Percentiles rank a stretch among this genome's conserved stretches.
Conservation (phyloP, 768 basidiomycete species). For the Amanita jacksonii region DNA sequence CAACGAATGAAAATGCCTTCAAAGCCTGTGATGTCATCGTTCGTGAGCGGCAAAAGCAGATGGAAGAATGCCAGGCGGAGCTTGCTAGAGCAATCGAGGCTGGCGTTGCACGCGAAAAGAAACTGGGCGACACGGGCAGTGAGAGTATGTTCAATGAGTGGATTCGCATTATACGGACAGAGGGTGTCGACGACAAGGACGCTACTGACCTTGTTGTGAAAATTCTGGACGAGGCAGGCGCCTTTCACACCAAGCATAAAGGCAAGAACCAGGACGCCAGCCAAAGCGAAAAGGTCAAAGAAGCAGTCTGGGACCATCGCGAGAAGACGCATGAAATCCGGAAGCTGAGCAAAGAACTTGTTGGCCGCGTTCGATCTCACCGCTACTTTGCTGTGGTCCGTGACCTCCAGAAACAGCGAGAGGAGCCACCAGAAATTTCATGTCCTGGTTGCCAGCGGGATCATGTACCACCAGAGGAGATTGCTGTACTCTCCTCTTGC, state of each 20-base stretch:
- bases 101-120: slow-evolving; percentile 61
- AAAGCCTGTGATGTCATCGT: slow-evolving; percentile 92
- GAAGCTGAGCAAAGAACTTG: slow-evolving; percentile 77
- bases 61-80: slow-evolving; percentile 71
- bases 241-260: slow-evolving; percentile 36
- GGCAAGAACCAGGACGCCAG: slow-evolving; percentile 46
- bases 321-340: slow-evolving; percentile 84
- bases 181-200: slow-evolving; percentile 72
- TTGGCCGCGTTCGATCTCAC: slow-evolving; percentile 81
- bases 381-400: slow-evolving; percentile 91
- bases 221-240: slow-evolving; percentile 54
- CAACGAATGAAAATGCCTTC: slow-evolving; percentile 65
- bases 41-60: slow-evolving; percentile 66
- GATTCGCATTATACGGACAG: slow-evolving; percentile 56
- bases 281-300: slow-evolving; percentile 47
- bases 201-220: slow-evolving; percentile 51
- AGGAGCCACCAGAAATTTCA: slow-evolving; percentile 43
- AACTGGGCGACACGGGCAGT: slow-evolving; percentile 47
- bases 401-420: slow-evolving; percentile 72
- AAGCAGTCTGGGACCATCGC: slow-evolving; percentile 69
- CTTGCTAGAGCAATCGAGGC: slow-evolving; percentile 55
- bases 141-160: slow-evolving; percentile 80
- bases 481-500: slow-evolving; percentile 85
- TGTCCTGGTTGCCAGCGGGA: slow-evolving; percentile 56
- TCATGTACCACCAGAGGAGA: slow-evolving; percentile 50